phyloP scores from a whole-genome alignment of 768 basidiomycete genomes.

The Coprinopsis strossmayeri region DNA sequence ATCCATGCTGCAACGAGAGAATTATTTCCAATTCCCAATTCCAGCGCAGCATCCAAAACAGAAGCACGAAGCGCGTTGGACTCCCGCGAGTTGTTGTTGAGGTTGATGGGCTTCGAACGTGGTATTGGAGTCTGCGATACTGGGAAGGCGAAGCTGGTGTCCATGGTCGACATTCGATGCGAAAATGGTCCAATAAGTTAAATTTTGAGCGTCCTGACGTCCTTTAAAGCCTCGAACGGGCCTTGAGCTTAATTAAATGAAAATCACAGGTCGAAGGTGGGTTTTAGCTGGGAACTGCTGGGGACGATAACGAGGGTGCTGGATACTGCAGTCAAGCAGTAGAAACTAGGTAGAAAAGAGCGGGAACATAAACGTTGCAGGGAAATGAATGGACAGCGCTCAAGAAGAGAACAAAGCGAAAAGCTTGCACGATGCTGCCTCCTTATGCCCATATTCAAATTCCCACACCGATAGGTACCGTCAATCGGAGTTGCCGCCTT shows the following conservation, averaged over 20 bases:
- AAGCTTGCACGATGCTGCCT: too few relatives aligned
- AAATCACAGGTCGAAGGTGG: not conserved
- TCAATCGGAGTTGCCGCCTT: too few relatives aligned
- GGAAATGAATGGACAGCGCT: not conserved
- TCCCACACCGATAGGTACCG: too few relatives aligned
- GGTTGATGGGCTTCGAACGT: not conserved
- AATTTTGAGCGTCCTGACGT: constrained; percentile 1
- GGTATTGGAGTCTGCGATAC: not conserved
- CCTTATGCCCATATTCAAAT: too few relatives aligned
- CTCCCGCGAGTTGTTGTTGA: constrained; percentile 28
- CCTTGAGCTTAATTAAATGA: not conserved
- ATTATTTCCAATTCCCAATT: constrained; percentile 58
- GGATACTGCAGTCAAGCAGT: not conserved
- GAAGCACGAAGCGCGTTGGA: constrained; percentile 63
- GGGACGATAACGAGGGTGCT: not conserved
- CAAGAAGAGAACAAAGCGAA: not conserved
- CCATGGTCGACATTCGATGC: not conserved
- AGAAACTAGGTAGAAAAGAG: not conserved
- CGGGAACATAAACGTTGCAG: not conserved
- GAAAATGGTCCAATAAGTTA: constrained; percentile 2
- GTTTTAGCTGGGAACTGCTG: not conserved
- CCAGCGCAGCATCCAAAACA: constrained; percentile 65
- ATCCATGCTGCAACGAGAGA: constrained; percentile 64
- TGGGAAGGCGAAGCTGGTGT: constrained; percentile 1
- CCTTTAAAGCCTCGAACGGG: not conserved